Evolutionary conservation across 352 stramenopile species (phyloP).

Genomic region (Globisporangium spiculum): DNA sequence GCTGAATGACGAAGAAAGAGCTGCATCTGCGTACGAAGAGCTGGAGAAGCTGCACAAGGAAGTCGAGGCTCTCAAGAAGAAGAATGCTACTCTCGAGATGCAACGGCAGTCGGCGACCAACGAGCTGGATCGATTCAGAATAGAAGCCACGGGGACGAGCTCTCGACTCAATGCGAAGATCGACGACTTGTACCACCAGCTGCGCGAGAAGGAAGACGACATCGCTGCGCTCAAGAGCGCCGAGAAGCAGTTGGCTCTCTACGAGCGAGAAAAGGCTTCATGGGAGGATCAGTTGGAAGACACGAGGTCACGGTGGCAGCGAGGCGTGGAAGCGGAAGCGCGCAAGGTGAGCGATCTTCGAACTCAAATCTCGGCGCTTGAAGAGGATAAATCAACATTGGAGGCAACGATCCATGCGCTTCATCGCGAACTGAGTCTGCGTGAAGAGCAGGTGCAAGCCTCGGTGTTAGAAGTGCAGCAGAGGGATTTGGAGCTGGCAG

Average conservation of each 20-base stretch:
- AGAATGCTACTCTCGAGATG: conserved; percentile 26
- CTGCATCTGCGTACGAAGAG: conserved; percentile 36
- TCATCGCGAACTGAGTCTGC: conserved; percentile 24
- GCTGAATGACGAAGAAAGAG: conserved; percentile 59
- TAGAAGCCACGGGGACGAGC: conserved; percentile 24
- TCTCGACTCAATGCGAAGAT: conserved; percentile 43
- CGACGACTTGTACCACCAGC: conserved; percentile 51
- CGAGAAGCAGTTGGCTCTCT: conserved; percentile 32
- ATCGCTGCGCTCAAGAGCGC: conserved; percentile 35
- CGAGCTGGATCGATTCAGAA: conserved; percentile 33
- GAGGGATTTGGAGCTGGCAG: conserved; percentile 28
- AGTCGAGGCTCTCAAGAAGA: conserved; percentile 36
- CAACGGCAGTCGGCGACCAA: conserved; percentile 26
- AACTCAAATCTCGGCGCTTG: conserved; percentile 30
- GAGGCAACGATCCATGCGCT: conserved; percentile 24
- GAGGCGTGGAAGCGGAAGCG: conserved; percentile 33
- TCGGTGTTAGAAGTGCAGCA: conserved; percentile 22
- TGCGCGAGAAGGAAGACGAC: conserved; percentile 45
- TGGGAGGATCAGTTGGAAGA: conserved; percentile 40
- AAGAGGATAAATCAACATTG: conserved; percentile 33
- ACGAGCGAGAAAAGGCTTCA: conserved; percentile 42
- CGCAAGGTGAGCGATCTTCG: conserved; percentile 39
- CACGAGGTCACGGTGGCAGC: conserved; percentile 34
- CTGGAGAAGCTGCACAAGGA: conserved; percentile 46
- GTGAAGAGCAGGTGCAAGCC: conserved; percentile 25